These are phyloP conservation scores for Sporothrix humicola DNA, from an alignment of 2,329 filamentous ascomycete species.

Conservation along the genomic window DNA sequence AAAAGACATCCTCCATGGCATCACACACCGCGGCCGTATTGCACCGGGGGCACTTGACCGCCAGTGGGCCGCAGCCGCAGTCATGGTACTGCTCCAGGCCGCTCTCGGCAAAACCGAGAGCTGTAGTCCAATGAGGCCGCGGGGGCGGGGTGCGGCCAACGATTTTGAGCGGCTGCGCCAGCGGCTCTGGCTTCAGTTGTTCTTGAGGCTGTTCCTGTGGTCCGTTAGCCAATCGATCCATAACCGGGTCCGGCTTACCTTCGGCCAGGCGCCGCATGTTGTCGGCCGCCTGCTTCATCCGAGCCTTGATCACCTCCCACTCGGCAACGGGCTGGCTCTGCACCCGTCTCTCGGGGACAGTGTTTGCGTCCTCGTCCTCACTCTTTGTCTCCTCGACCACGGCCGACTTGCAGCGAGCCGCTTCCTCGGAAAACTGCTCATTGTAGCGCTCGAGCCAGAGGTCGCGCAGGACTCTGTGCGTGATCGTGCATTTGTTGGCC, in stretches of 20 bases:
- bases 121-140: not conserved
- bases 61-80: conserved; percentile 6
- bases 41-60: not conserved
- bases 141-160: not conserved
- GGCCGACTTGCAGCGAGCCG: not conserved
- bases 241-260: no score
- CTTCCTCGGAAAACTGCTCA: no score
- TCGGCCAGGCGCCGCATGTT: not conserved
- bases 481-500: not conserved
- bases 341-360: not conserved
- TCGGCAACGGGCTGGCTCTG: not conserved
- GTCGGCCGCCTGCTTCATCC: not conserved
- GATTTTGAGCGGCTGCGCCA: not conserved
- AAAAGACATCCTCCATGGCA: not conserved
- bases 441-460: conserved; percentile 23
- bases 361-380: not conserved
- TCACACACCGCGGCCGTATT: not conserved
- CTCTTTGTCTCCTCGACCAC: not conserved
- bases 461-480: not conserved
- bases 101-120: not conserved
- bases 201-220: no score
- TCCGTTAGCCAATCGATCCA: no score
- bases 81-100: conserved; percentile 1
- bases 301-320: not conserved
- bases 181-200: not conserved